Conservation (phyloP, 805 yeast species). For the Wickerhamomyces bovis region DNA sequence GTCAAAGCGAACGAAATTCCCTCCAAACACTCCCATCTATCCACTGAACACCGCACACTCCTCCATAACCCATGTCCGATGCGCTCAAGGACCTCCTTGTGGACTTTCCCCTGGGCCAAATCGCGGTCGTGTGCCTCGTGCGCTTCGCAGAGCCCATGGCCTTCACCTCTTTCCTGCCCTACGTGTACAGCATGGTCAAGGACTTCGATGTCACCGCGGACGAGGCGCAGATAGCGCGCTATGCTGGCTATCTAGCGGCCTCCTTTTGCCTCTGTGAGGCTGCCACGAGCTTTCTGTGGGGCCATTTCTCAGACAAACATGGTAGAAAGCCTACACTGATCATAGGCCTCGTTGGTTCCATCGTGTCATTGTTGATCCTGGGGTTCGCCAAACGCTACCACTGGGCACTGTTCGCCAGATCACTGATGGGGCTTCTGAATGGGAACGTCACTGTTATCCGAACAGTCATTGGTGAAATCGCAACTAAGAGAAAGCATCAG, state of each 20-base stretch:
- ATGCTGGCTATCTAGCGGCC: constrained; percentile 14
- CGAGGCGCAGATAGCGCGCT: constrained; percentile 14
- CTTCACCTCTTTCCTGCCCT: constrained; percentile 15
- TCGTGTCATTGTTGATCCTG: constrained; percentile 9
- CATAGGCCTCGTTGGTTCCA: constrained; percentile 11
- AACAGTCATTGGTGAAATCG: constrained; percentile 14
- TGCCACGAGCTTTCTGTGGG: constrained; percentile 14
- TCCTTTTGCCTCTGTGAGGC: constrained; percentile 14
- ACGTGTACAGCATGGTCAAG: constrained; percentile 16
- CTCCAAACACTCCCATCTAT: background rate
- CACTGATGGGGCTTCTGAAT: constrained; percentile 14
- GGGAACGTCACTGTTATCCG: constrained; percentile 16
- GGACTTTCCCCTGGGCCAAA: constrained; percentile 13
- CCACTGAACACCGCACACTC: background rate
- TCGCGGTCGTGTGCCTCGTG: constrained; percentile 9
- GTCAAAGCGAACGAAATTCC: background rate
- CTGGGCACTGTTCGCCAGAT: constrained; percentile 14
- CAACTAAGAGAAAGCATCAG: constrained; percentile 14
- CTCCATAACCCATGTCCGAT: background rate
- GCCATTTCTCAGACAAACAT: constrained; percentile 11
- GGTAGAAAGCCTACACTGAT: constrained; percentile 17
- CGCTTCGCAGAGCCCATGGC: constrained; percentile 18
- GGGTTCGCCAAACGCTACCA: constrained; percentile 14
- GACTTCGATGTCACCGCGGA: constrained; percentile 15
- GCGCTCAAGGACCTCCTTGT: constrained; percentile 1